Evolutionary conservation across 106 monocot genomes (phyloP).

Genomic region (Dendrobium officinale): DNA sequence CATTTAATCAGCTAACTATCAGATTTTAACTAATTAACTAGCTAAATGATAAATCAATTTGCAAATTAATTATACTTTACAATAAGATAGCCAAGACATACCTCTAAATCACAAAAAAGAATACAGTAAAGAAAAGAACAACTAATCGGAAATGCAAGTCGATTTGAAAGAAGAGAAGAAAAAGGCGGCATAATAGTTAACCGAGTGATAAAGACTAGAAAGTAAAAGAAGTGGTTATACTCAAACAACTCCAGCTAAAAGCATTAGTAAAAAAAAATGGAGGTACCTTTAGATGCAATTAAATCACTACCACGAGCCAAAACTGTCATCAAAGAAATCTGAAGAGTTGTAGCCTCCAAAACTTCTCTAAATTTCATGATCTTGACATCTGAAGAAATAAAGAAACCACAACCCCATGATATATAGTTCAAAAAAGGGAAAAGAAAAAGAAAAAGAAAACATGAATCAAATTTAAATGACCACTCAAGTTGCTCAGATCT

Average conservation of each 20-base stretch:
- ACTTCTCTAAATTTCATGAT: slow-evolving; percentile 29
- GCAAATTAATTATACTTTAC: too few relatives aligned
- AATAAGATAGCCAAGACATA: background rate
- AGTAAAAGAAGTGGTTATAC: too few relatives aligned
- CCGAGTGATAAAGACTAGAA: background rate
- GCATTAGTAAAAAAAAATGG: background rate
- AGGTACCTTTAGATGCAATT: slow-evolving; percentile 24
- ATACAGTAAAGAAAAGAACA: background rate
- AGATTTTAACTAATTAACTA: too few relatives aligned
- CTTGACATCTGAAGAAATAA: slow-evolving; percentile 33
- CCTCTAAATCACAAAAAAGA: background rate
- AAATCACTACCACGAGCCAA: slow-evolving; percentile 23
- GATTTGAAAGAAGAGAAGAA: background rate
- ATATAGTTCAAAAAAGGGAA: background rate
- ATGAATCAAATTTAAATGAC: background rate
- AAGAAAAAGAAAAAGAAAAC: background rate
- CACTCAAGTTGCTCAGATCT: background rate
- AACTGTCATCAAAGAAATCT: slow-evolving; percentile 23
- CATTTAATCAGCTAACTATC: too few relatives aligned
- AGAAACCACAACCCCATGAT: background rate
- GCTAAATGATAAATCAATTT: too few relatives aligned
- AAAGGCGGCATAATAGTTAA: background rate
- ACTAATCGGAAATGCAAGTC: background rate
- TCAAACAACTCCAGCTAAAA: background rate
- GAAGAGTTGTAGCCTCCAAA: slow-evolving; percentile 38